Percentiles rank a stretch among this genome's conserved stretches.
Evolutionary conservation across 495 filamentous ascomycete species (phyloP).

Genomic region (Cercophora newfieldiana): DNA sequence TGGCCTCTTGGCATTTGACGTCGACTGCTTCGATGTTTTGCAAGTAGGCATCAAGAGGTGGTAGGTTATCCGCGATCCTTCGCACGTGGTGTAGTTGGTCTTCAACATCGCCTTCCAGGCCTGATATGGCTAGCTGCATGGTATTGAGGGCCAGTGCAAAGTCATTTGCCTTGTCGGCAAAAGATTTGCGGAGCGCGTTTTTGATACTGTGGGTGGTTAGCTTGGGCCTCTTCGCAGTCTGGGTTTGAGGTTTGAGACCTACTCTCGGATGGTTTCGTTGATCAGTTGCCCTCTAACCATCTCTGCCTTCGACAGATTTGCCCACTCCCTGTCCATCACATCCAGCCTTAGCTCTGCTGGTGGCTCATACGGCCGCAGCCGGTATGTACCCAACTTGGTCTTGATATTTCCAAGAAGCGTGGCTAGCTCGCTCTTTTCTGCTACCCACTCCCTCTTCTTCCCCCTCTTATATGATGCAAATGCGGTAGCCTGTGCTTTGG

Average conservation of each 20-base stretch:
- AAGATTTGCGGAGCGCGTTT: conserved; percentile 83
- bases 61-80: conserved; percentile 73
- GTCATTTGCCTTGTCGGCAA: conserved; percentile 96
- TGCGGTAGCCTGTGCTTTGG: conserved; percentile 77
- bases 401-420: conserved; percentile 97
- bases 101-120: conserved; percentile 91
- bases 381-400: conserved; percentile 94
- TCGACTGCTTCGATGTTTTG: conserved; percentile 79
- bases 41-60: conserved; percentile 85
- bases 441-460: conserved; percentile 90
- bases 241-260: conserved; percentile 30
- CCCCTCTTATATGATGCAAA: conserved; percentile 87
- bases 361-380: conserved; percentile 85
- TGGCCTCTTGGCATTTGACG: conserved; percentile 88
- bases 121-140: conserved; percentile 87
- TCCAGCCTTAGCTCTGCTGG: conserved; percentile 78
- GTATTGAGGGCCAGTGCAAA: conserved; percentile 94
- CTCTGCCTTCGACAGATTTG: conserved; percentile 72
- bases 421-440: conserved; percentile 92
- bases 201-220: conserved; percentile 67
- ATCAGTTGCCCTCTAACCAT: conserved; percentile 86
- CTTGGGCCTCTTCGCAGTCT: conserved; percentile 12
- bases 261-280: conserved; percentile 96
- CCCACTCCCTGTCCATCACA: conserved; percentile 80
- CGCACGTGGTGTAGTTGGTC: conserved; percentile 87